Conservation (phyloP, 495 filamentous ascomycete genomes). For the Hypoxylon crocopeplum region DNA sequence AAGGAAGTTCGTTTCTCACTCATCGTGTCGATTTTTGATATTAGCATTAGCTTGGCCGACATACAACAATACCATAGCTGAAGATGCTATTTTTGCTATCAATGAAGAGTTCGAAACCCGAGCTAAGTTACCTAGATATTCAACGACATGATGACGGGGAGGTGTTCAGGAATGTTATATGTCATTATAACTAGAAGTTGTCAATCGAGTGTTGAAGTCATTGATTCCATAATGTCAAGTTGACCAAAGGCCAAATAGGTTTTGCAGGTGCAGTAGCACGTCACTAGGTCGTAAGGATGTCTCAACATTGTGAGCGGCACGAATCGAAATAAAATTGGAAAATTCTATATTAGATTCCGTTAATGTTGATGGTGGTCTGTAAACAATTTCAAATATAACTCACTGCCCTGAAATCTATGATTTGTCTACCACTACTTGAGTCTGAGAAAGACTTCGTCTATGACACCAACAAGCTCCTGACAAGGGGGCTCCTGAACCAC, state of each 20-base stretch:
- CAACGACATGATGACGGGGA: conserved; percentile 24
- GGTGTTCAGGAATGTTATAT: conserved; percentile 45
- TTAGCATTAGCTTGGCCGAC: no score
- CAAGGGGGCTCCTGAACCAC: neutral
- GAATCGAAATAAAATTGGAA: no score
- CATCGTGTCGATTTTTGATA: no score
- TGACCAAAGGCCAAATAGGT: no score
- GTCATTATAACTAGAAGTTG: conserved; percentile 6
- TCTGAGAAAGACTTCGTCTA: neutral
- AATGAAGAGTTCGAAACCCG: no score
- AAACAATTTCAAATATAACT: no score
- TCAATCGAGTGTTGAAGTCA: conserved; percentile 19
- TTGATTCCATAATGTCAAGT: no score
- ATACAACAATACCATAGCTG: no score
- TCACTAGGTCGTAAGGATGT: neutral
- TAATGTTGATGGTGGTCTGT: no score
- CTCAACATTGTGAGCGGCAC: no score
- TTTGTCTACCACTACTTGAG: neutral
- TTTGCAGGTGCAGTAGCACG: conserved; percentile 7
- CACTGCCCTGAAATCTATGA: conserved; percentile 12
- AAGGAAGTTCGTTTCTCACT: conserved; percentile 20
- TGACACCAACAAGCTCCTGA: neutral
- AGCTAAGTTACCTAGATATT: neutral
- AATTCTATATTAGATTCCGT: no score
- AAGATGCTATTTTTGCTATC: neutral